Percentiles rank a stretch among this genome's conserved stretches.
These are phyloP conservation scores for Lepidium africanum DNA, from an alignment of 345 rosid species.

Conservation along the genomic window DNA sequence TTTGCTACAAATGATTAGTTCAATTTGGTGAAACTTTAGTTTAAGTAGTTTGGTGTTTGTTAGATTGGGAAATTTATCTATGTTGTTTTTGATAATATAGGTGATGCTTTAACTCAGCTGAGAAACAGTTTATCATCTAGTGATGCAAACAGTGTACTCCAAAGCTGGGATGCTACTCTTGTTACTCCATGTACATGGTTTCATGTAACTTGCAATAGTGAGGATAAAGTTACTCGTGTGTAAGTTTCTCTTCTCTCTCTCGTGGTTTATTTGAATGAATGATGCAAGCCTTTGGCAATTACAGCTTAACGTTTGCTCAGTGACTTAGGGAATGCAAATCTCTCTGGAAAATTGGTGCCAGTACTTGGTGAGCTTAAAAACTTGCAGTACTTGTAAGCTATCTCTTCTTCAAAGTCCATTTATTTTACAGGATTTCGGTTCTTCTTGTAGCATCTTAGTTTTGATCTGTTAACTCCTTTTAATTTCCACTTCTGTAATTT, in stretches of 20 bases:
- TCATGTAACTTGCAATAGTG: slow-evolving; percentile 69
- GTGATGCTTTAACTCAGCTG: slow-evolving; percentile 62
- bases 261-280: background rate
- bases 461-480: no score
- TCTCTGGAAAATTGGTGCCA: slow-evolving; percentile 22
- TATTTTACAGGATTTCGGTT: background rate
- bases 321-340: slow-evolving; percentile 28
- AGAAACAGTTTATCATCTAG: slow-evolving; percentile 35
- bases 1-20: background rate
- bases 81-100: slow-evolving; percentile 18
- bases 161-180: slow-evolving; percentile 80
- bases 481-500: background rate
- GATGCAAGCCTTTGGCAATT: background rate
- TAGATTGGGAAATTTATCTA: background rate
- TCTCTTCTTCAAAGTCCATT: background rate
- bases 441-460: no score
- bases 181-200: slow-evolving; percentile 84
- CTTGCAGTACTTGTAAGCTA: slow-evolving; percentile 79
- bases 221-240: slow-evolving; percentile 69
- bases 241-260: slow-evolving; percentile 33
- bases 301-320: slow-evolving; percentile 8
- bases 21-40: no score
- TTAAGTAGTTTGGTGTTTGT: background rate
- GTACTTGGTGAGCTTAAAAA: slow-evolving; percentile 37
- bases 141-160: slow-evolving; percentile 50